Evolutionary conservation across 495 filamentous ascomycete species (phyloP).

Genomic region (Aspergillus egyptiacus): DNA sequence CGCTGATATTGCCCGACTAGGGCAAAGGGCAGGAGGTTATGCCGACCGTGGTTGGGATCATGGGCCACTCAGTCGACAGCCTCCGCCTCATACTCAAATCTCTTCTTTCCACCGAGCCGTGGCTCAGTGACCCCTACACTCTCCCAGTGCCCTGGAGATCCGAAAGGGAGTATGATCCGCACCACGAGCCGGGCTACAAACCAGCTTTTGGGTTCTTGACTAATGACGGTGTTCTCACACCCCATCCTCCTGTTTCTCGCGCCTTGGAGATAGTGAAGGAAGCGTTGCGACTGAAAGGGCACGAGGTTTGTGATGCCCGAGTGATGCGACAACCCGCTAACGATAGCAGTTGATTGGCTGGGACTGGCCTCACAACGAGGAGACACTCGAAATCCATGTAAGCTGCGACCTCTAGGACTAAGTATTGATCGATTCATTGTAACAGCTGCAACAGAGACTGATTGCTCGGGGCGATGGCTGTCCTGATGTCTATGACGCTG

Average conservation of each 20-base stretch:
- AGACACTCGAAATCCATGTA: slow-evolving; percentile 8
- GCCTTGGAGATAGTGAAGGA: slow-evolving; percentile 8
- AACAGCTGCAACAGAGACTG: not conserved
- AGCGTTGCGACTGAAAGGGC: slow-evolving; percentile 1
- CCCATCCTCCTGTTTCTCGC: slow-evolving; percentile 6
- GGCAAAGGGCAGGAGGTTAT: slow-evolving; percentile 7
- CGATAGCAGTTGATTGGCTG: slow-evolving; percentile 1
- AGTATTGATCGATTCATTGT: not conserved
- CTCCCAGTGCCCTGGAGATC: slow-evolving; percentile 6
- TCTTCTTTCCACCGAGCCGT: slow-evolving; percentile 2
- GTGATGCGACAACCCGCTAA: not conserved
- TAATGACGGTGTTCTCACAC: slow-evolving; percentile 7
- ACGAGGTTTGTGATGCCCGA: not conserved
- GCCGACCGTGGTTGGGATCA: slow-evolving; percentile 7
- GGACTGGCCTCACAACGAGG: slow-evolving; percentile 3
- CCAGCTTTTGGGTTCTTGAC: slow-evolving; percentile 6
- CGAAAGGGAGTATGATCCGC: slow-evolving; percentile 5
- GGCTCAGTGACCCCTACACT: slow-evolving; percentile 4
- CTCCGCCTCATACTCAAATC: slow-evolving; percentile 3
- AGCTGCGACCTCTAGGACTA: not conserved
- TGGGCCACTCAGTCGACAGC: slow-evolving; percentile 1
- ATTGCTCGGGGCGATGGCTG: slow-evolving; percentile 7
- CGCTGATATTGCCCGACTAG: not conserved
- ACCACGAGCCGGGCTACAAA: not conserved
- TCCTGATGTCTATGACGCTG: slow-evolving; percentile 5